Conservation (phyloP, 2,329 filamentous ascomycete genomes). For the Didymosphaeria variabile region DNA sequence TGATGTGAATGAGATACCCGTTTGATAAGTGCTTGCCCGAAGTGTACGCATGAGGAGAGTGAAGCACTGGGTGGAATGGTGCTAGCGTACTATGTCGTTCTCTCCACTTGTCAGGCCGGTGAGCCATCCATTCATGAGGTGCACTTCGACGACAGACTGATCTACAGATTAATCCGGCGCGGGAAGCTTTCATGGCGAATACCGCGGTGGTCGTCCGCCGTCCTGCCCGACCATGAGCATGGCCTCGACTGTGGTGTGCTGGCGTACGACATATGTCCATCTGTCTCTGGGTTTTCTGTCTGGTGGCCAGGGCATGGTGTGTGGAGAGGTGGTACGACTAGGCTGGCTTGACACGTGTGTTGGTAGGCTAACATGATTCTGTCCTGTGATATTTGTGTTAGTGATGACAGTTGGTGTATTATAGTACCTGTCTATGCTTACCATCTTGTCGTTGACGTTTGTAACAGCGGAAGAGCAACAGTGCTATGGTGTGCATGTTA, state of each 20-base stretch:
- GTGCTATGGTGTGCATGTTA: neutral
- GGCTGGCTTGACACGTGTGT: neutral
- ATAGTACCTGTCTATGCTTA: too few species aligned
- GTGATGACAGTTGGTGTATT: neutral
- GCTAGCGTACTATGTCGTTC: too few species aligned
- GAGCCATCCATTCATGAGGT: too few species aligned
- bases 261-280: constrained; percentile 2
- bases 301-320: neutral
- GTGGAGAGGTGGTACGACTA: neutral
- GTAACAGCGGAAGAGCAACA: neutral
- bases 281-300: neutral
- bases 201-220: neutral
- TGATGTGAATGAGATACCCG: neutral
- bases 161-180: too few species aligned
- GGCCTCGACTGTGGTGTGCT: constrained; percentile 1
- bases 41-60: too few species aligned
- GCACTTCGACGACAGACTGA: too few species aligned
- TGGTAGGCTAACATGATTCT: neutral
- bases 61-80: too few species aligned
- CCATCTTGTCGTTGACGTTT: neutral
- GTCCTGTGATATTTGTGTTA: neutral
- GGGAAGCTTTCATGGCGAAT: neutral
- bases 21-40: neutral
- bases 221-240: constrained; percentile 1
- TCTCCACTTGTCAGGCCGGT: too few species aligned